Conservation (phyloP, 306 rosid species). For the Sesbania bispinosa region DNA sequence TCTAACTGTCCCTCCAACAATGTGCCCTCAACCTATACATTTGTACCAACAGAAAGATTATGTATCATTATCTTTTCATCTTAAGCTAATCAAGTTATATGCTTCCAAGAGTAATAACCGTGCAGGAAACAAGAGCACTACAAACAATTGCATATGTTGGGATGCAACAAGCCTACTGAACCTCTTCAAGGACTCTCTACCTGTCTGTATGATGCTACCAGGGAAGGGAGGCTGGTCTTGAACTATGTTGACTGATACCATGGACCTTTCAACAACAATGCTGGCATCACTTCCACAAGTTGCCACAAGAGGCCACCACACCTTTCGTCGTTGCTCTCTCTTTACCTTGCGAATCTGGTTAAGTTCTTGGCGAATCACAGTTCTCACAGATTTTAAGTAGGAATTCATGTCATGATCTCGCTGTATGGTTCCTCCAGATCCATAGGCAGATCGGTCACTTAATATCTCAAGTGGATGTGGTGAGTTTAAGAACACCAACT, state of each 20-base stretch:
- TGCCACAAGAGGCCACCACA: slow-evolving; percentile 53
- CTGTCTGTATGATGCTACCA: slow-evolving; percentile 36
- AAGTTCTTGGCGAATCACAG: slow-evolving; percentile 61
- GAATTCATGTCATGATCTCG: slow-evolving; percentile 83
- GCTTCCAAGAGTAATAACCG: slow-evolving; percentile 49
- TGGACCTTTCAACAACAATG: slow-evolving; percentile 31
- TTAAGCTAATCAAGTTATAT: slow-evolving; percentile 33
- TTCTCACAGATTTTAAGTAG: slow-evolving; percentile 49
- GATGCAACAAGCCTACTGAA: slow-evolving; percentile 47
- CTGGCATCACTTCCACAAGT: slow-evolving; percentile 5
- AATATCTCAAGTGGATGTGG: slow-evolving; percentile 81
- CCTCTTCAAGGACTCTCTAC: slow-evolving; percentile 50
- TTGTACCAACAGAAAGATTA: not conserved
- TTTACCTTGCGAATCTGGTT: slow-evolving; percentile 42
- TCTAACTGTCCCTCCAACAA: slow-evolving; percentile 15
- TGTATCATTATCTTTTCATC: not conserved
- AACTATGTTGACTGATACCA: slow-evolving; percentile 20
- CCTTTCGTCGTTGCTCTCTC: slow-evolving; percentile 44
- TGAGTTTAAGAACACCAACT: slow-evolving; percentile 53
- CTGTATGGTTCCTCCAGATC: slow-evolving; percentile 60
- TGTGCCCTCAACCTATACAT: slow-evolving; percentile 24
- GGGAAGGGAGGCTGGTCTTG: slow-evolving; percentile 38
- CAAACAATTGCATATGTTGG: slow-evolving; percentile 52
- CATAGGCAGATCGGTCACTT: slow-evolving; percentile 69
- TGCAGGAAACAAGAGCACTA: slow-evolving; percentile 58